Evolutionary conservation across 2,329 filamentous ascomycete species (phyloP).

Genomic region (Pseudonectria foliicola): DNA sequence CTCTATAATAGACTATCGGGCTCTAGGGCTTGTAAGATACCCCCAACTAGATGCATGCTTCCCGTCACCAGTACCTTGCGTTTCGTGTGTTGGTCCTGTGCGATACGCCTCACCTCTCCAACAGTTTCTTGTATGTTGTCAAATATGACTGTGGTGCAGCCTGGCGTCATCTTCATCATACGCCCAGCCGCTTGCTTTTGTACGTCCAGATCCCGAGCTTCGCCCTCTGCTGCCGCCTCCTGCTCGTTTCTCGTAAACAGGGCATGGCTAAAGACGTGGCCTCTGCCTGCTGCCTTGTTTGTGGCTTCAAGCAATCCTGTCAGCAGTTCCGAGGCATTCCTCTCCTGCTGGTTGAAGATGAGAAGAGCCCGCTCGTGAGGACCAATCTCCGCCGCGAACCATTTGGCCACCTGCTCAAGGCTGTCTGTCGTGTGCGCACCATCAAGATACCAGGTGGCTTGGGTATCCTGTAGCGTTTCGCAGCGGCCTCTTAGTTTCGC

Average conservation of each 20-base stretch:
- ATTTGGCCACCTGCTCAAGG: conserved; percentile 65
- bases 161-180: conserved; percentile 51
- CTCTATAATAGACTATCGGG: conserved; percentile 31
- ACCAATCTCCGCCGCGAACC: conserved; percentile 57
- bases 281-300: conserved; percentile 27
- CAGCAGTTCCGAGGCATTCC: conserved; percentile 64
- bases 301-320: conserved; percentile 54
- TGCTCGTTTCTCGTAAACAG: conserved; percentile 73
- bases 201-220: conserved; percentile 46
- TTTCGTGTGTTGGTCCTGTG: conserved; percentile 28
- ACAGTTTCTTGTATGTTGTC: conserved; percentile 70
- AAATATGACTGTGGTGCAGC: conserved; percentile 39
- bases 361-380: conserved; percentile 41
- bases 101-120: conserved; percentile 41
- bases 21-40: conserved; percentile 65
- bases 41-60: conserved; percentile 78
- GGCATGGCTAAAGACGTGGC: conserved; percentile 57
- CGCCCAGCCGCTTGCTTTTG: conserved; percentile 59
- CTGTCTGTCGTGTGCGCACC: conserved; percentile 85
- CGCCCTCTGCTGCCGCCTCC: conserved; percentile 12
- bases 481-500: conserved; percentile 71
- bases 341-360: conserved; percentile 89
- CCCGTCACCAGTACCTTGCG: conserved; percentile 69
- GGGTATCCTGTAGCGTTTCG: conserved; percentile 51
- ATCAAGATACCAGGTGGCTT: conserved; percentile 71